Evolutionary conservation across 169 alveolate genomes (phyloP).

Genomic region (Cryptosporidium parvum): DNA sequence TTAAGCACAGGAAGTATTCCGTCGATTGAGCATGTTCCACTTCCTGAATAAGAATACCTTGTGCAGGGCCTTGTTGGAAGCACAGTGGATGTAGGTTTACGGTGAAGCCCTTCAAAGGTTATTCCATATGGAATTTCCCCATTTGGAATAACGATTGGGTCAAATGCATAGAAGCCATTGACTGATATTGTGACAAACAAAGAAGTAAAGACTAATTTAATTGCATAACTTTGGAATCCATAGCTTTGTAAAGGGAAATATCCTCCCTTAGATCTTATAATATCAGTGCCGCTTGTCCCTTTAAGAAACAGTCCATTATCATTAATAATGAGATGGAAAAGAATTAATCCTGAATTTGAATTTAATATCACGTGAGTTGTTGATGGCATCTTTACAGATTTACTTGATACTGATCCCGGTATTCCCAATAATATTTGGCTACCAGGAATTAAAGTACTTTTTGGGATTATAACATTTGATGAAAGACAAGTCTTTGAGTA

Average conservation of each 20-base stretch:
- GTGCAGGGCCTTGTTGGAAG: conserved; percentile 60
- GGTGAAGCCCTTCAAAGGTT: neutral
- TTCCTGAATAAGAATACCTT: conserved; percentile 21
- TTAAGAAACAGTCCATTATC: conserved; percentile 41
- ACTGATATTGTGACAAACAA: conserved; percentile 28
- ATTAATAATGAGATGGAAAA: conserved; percentile 20
- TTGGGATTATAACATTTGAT: conserved; percentile 5
- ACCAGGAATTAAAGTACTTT: neutral
- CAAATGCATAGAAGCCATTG: conserved; percentile 40
- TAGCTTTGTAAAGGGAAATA: conserved; percentile 39
- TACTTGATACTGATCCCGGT: conserved; percentile 30
- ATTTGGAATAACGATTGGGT: conserved; percentile 30
- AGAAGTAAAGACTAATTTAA: conserved; percentile 17
- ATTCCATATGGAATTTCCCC: conserved; percentile 2
- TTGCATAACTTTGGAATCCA: conserved; percentile 43
- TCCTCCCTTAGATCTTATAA: conserved; percentile 58
- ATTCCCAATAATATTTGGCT: conserved; percentile 58
- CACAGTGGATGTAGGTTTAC: conserved; percentile 21
- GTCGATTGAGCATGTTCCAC: conserved; percentile 13
- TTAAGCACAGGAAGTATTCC: conserved; percentile 33
- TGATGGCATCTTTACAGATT: conserved; percentile 9
- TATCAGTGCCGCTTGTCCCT: conserved; percentile 29
- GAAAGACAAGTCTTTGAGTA: conserved; percentile 51
- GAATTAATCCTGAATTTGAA: conserved; percentile 20
- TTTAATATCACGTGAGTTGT: neutral